Percentiles rank a stretch among this genome's conserved stretches.
phyloP scores from a whole-genome alignment of 768 basidiomycete species.

The Calocera viscosa region DNA sequence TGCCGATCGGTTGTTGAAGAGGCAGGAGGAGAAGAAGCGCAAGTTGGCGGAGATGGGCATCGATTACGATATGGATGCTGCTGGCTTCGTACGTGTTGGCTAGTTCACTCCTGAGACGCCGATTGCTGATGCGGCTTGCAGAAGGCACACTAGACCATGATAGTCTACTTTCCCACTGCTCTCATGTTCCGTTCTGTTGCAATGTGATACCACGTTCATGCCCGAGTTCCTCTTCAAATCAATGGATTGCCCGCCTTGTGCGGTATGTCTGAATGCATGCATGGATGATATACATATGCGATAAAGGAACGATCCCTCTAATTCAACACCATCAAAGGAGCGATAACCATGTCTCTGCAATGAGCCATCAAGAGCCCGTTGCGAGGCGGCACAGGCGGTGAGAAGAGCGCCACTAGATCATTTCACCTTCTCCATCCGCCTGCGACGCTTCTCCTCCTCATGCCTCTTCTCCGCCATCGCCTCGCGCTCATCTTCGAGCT shows the following conservation, averaged over 20 bases:
- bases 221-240: neutral
- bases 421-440: neutral
- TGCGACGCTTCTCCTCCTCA: constrained; percentile 4
- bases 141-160: neutral
- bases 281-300: neutral
- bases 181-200: neutral
- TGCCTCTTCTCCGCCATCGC: neutral
- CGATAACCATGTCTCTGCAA: neutral
- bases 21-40: constrained; percentile 63
- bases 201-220: constrained; percentile 3
- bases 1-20: constrained; percentile 55
- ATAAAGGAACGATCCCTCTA: neutral
- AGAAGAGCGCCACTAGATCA: neutral
- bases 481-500: constrained; percentile 1
- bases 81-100: constrained; percentile 58
- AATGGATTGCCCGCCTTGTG: neutral
- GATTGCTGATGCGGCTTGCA: neutral
- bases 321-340: neutral
- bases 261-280: neutral
- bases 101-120: neutral
- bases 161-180: neutral
- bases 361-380: neutral
- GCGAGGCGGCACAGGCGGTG: neutral
- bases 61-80: constrained; percentile 69
- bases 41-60: constrained; percentile 75